Conservation (phyloP, 768 basidiomycete genomes). For the Daedaleopsis sinensis region DNA sequence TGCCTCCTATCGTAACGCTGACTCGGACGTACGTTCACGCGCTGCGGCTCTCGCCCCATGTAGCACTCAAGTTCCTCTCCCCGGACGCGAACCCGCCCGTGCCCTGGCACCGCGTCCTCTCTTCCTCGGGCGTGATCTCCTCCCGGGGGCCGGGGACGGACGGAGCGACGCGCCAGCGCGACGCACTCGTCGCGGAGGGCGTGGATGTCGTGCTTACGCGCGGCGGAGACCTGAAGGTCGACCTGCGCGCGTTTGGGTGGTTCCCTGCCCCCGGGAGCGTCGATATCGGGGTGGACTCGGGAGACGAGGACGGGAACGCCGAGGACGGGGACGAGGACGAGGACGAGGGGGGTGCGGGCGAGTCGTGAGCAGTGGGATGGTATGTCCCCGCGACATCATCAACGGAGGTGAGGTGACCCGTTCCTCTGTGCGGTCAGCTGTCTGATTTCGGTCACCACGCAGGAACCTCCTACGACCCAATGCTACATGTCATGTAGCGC, state of each 20-base stretch:
- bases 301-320: background rate
- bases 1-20: background rate
- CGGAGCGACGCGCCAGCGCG: constrained; percentile 75
- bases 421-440: too few species aligned
- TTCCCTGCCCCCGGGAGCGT: constrained; percentile 48
- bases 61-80: constrained; percentile 82
- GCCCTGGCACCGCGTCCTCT: constrained; percentile 82
- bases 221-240: constrained; percentile 60
- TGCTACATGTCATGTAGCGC: too few species aligned
- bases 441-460: too few species aligned
- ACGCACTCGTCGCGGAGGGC: constrained; percentile 79
- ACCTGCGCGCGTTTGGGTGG: constrained; percentile 65
- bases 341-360: too few species aligned
- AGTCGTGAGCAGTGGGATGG: too few species aligned
- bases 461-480: too few species aligned
- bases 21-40: background rate
- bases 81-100: constrained; percentile 63
- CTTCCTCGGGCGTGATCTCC: constrained; percentile 71
- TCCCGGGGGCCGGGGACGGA: constrained; percentile 84
- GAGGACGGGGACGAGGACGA: too few species aligned
- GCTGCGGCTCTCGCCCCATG: background rate
- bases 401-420: too few species aligned
- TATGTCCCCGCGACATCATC: too few species aligned
- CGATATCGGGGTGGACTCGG: constrained; percentile 19
- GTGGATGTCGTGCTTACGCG: constrained; percentile 68